Evolutionary conservation across 192 early-diverging fungal genomes (phyloP), one percentile per base, ranked within the genome.

Genomic region (Globomyces pollinis-pini): DNA sequence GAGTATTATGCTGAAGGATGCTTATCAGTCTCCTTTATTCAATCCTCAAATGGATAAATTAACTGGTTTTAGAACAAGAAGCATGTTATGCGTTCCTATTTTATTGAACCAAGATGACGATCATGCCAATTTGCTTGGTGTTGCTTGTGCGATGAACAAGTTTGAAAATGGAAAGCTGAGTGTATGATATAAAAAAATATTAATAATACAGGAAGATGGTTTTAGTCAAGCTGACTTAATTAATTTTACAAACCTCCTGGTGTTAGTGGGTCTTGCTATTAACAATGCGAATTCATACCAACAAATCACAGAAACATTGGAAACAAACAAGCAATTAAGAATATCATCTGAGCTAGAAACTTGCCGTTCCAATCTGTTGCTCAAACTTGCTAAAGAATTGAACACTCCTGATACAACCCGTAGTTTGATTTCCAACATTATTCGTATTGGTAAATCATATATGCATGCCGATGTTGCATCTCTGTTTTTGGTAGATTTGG

Each of bases 41-140:
- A n/a, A n/a, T n/a, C 44, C 8, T 23, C 44, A 7, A 26, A 47
- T 26, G 44, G 44, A 7, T 20, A 47, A 26, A n/a, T 26, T 26
- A 47, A 64, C 68, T 41, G 61, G 61, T 12, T 74, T 53, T 23
- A 61, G 53, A 4, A 70, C 67, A 26, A 43, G 42, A 15, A 39
- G 44, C 13, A 69, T 68, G 7, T 30, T 68, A 18, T 70, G 68
- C 11, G 18, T 68, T 15, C 67, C 67, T 12, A 56, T 68, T 29
- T 62, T 71, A 21, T 15, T 20, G 38, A 15, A 39, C n/a, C n/a
- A n/a, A n/a, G n/a, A n/a, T n/a, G n/a, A n/a, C n/a, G n/a, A n/a
- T n/a, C n/a, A n/a, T n/a, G n/a, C n/a, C n/a, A n/a, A n/a, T n/a
- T n/a, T n/a, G n/a, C n/a, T n/a, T n/a, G n/a, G n/a, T n/a, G n/a